Base-by-base conservation (phyloP, 2,329 filamentous ascomycete species). In the Trichoderma atrobrunneum region DNA sequence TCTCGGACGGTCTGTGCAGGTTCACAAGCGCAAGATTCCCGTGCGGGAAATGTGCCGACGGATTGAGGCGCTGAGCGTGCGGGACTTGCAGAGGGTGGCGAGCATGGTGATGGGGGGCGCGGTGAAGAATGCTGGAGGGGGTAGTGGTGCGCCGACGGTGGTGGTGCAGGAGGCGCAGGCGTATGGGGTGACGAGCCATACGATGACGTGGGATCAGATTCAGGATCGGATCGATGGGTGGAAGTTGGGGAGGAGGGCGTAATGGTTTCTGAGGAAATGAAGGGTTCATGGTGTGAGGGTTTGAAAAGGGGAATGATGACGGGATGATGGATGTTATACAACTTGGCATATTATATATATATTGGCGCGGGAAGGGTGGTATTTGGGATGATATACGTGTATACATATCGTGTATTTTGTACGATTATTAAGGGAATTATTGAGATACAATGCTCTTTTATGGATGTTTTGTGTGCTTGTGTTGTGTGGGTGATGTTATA, bases 21-120 rank as follows among this genome's bases (percentile, higher is more conserved):
- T 98, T n/a, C 95, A 98, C 80, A 96, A 95, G 26, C 89, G 90
- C 76, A 97, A 98, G 84, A 89, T 98, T 7, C 92, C 95, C 2
- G 95, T 98, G 8, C 89, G 90, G 75, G 95, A 98, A 80, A 98
- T 99, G 95, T 97, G 95, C 79, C 85, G 85, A 65, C 90, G 91
- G 79, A 99, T 99, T 76, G 93, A 97, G 79, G 86, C 85, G 7
- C 85, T 99, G 71, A 97, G 92, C 0, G 89, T 97, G 0, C 78
- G 88, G 11, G 96, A 99, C 80, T 84, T 99, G 75, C 87, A 93
- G 36, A 87, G 94, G 63, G 95, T 98, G 4, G 96, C 96, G 6
- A 86, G 85, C 76, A 85, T 89, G 76, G 91, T 99, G 10, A 90
- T 98, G 70, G 89, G 91, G 59, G 96, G 96, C 0, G 80, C 89